Evolutionary conservation across 306 rosid genomes (phyloP), one percentile per base, ranked within the genome.

Genomic region (Comarum palustre): DNA sequence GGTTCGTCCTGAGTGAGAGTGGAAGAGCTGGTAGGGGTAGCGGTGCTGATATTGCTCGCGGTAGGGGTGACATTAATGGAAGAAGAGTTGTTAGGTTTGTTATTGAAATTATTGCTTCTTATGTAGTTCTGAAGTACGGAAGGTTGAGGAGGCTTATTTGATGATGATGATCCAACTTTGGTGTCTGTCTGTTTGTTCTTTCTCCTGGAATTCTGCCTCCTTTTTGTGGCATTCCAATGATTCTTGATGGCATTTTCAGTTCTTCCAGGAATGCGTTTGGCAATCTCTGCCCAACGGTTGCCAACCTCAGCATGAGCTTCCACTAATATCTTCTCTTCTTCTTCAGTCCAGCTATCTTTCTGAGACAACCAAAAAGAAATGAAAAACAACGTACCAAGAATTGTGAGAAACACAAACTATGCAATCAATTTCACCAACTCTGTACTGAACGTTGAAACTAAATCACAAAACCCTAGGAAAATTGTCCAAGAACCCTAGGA

Each of bases 141-240:
- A 24, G 97, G 70, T 5, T 84, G 88, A 54, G 88, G 89, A 58
- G 85, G 85, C 27, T 82, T 81, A 12, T 84, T 84, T 1, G 45
- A 34, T 5, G 39, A 36, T 17, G 34, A 51, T 10, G 73, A 16
- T 29, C 69, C 63, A 19, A 34, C 42, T 50, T 82, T 65, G 25
- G 9, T 20, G 8, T 31, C 65, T 48, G 90, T 46, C 48, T 73
- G 88, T 68, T 84, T 90, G 80, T 81, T 85, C 79, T 89, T 93
- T 76, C 94, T 89, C 78, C 73, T 84, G 41, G 95, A 91, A 55
- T 88, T 91, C 71, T 89, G 98, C 75, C 94, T 89, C 58, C 97
- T 85, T 29, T 87, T 93, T 0, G 96, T 93, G 32, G 97, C 97
- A 67, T 93, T 93, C 98, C 98, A 93, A 66, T 93, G 98, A 77